Evolutionary conservation across 148 eudicot species (phyloP).

Genomic region (Camellia sinensis): DNA sequence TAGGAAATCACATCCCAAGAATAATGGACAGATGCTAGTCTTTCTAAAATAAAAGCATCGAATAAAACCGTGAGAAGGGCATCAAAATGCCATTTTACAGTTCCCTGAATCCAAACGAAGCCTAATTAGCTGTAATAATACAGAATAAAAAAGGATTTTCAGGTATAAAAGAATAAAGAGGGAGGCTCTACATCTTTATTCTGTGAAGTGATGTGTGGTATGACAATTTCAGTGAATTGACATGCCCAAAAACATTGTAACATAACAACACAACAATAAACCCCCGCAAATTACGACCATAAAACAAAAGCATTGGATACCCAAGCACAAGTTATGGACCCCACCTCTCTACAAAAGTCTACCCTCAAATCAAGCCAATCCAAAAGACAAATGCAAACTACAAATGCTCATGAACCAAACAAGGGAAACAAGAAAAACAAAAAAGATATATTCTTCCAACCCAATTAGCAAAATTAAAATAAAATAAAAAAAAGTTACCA

Average conservation of each 20-base stretch:
- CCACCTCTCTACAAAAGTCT: slow-evolving; percentile 16
- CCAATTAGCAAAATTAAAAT: background rate
- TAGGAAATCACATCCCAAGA: background rate
- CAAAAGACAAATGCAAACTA: slow-evolving; percentile 17
- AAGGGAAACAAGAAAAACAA: background rate
- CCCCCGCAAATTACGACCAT: slow-evolving; percentile 9
- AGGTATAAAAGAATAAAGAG: background rate
- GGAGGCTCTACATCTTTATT: background rate
- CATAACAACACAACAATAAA: slow-evolving; percentile 3
- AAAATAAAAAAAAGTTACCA: background rate
- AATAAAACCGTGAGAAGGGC: background rate
- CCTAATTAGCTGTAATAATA: background rate
- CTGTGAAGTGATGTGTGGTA: background rate
- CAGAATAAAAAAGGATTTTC: background rate
- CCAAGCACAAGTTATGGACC: slow-evolving; percentile 24
- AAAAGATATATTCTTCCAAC: background rate
- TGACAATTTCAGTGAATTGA: background rate
- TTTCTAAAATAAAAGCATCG: background rate
- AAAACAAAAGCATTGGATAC: slow-evolving; percentile 24
- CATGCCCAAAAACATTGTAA: slow-evolving; percentile 8
- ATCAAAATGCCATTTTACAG: background rate
- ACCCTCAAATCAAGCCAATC: slow-evolving; percentile 16
- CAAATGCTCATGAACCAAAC: slow-evolving; percentile 8
- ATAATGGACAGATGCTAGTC: background rate
- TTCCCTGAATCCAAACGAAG: background rate